phyloP scores from a whole-genome alignment of 2,329 filamentous ascomycete species.

The Phoma sp. region DNA sequence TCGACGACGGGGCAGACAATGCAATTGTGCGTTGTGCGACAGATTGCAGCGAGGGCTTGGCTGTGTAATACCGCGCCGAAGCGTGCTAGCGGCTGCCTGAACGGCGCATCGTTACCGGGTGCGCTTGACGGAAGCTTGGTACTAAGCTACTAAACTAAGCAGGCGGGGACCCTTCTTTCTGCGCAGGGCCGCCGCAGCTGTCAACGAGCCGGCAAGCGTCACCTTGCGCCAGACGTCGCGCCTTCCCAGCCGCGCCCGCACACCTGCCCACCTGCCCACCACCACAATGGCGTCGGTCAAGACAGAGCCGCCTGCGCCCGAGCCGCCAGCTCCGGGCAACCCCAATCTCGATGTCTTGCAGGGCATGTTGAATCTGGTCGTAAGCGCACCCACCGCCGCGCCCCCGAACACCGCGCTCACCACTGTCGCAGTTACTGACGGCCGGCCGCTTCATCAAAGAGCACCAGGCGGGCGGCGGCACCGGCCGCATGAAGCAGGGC shows the following conservation, averaged over 20 bases:
- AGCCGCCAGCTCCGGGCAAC: conserved; percentile 21
- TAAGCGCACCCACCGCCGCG: conserved; percentile 35
- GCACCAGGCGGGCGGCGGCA: conserved; percentile 40
- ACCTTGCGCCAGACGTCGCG: conserved; percentile 5
- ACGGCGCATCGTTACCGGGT: not conserved
- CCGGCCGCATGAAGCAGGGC: conserved; percentile 39
- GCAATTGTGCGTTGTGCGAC: conserved; percentile 1
- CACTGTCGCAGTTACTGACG: conserved; percentile 49
- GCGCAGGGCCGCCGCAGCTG: conserved; percentile 17
- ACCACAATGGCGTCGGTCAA: conserved; percentile 25
- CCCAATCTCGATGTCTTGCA: conserved; percentile 54
- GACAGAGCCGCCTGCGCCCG: conserved; percentile 12
- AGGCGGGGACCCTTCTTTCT: conserved; percentile 19
- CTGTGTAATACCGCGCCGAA: conserved; percentile 13
- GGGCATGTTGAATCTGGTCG: conserved; percentile 57
- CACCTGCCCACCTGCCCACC: not conserved
- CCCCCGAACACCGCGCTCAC: conserved; percentile 13
- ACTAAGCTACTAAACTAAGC: conserved; percentile 1
- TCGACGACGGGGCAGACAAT: not conserved
- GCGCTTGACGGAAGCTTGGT: conserved; percentile 12
- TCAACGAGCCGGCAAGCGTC: conserved; percentile 21
- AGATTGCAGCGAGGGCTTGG: conserved; percentile 7
- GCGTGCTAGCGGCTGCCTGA: conserved; percentile 18
- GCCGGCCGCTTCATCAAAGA: conserved; percentile 56
- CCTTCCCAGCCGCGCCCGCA: not conserved